A percentile compares a stretch with the other conserved stretches of the same genome.
Evolutionary conservation across 345 rosid species (phyloP).

Genomic region (Gossypium sturtianum): DNA sequence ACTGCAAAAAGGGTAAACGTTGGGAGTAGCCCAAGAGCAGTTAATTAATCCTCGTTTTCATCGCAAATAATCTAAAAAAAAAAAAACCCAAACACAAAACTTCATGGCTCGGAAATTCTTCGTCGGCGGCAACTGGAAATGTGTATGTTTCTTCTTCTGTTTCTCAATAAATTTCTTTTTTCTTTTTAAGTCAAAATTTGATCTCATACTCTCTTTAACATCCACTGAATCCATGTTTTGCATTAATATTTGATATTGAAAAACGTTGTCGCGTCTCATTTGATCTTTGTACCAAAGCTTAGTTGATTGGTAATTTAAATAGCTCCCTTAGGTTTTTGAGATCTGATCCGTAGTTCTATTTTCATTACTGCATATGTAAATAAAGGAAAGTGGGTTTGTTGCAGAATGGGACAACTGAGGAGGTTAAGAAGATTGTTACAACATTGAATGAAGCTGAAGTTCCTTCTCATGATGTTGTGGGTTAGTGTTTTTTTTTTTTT

Average conservation of each 20-base stretch:
- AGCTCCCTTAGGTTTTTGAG: not conserved
- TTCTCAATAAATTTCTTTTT: not conserved
- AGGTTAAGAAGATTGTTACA: constrained; percentile 65
- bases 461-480: constrained; percentile 58
- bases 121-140: constrained; percentile 91
- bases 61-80: not conserved
- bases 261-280: not conserved
- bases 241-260: not conserved
- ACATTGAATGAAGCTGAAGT: constrained; percentile 58
- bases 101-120: constrained; percentile 60
- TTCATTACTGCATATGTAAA: not conserved
- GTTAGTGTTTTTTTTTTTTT: constrained; percentile 19
- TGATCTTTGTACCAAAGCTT: not conserved
- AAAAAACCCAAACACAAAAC: not conserved
- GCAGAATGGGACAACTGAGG: constrained; percentile 64
- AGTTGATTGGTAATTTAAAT: not conserved
- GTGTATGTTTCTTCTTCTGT: constrained; percentile 33
- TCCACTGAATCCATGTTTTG: not conserved
- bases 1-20: too few species aligned
- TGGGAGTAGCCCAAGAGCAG: too few species aligned
- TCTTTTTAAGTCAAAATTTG: not conserved
- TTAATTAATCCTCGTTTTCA: constrained; percentile 12
- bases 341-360: not conserved
- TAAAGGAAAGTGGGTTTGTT: not conserved
- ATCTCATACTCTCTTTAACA: not conserved